Base-by-base conservation (phyloP, 2,329 filamentous ascomycete genomes). In the Xylogone sp. region DNA sequence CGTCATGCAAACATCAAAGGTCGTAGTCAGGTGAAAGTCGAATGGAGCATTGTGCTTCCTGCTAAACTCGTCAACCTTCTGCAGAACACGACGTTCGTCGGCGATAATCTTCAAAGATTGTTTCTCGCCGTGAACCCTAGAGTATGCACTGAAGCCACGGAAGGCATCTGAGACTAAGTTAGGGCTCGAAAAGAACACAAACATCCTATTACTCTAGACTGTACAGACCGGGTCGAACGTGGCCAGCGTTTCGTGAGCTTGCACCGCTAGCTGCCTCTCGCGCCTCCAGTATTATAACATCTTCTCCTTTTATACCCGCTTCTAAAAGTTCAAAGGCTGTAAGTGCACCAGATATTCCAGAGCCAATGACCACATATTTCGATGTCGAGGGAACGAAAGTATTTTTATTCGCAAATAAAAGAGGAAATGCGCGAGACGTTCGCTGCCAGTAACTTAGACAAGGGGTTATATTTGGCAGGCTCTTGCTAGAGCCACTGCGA, bases 1-100 rank as follows among this genome's bases (percentile, higher is more conserved):
- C 0, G 73, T 76, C 61, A 77, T 64, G 56, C 75, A 78, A 8
- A 76, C 72, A 51, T 77, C 75, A 42, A 75, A 74, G 0, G 75
- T 78, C 0, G 69, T 71, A 1, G 72, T 72, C 2, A 69, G 61
- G 47, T 75, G 64, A 59, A 77, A 76, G 51, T 77, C 75, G 51
- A 74, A 76, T 7, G 63, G 62, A 0, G 76, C 68, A 2, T 67
- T 56, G 52, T 77, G 65, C 21, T 67, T 61, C 22, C 62, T 63
- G 2, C 75, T 69, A 54, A 77, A 77, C 2, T 67, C 62, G 12
- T 68, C 65, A 7, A 77, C 64, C 24, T 54, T 65, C 16, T 73
- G 56, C 12, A 73, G 62, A 1, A 75, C 73, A 3, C 69, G 56
- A 13, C 68, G 67, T 59, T 76, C 74, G 53, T 75, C 71, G 21